Conservation (phyloP, 2,329 filamentous ascomycete genomes). For the Claviceps quebecensis region DNA sequence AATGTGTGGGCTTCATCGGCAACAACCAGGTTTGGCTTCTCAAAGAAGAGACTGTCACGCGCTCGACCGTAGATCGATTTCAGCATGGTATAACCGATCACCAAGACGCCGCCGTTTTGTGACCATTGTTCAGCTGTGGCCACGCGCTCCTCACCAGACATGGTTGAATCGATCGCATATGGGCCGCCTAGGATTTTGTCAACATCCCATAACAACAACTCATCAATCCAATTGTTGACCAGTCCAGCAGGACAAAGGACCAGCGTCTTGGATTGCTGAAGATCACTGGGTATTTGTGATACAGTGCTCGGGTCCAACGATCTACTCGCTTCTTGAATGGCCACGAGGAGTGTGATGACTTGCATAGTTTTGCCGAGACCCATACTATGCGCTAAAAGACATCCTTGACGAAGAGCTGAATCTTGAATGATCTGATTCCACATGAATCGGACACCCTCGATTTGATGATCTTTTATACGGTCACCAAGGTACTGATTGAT, state of each 20-base stretch:
- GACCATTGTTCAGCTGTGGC: conserved; percentile 44
- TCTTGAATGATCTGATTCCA: conserved; percentile 69
- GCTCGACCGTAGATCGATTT: conserved; percentile 23
- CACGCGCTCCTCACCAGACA: conserved; percentile 24
- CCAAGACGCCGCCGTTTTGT: conserved; percentile 52
- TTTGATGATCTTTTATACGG: conserved; percentile 65
- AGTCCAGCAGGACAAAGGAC: conserved; percentile 64
- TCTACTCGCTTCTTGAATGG: conserved; percentile 50
- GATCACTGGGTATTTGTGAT: conserved; percentile 51
- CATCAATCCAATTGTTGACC: conserved; percentile 71
- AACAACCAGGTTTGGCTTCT: conserved; percentile 57
- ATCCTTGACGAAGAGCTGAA: conserved; percentile 49
- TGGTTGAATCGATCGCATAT: conserved; percentile 36
- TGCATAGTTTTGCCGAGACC: conserved; percentile 90
- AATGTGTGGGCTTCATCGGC: conserved; percentile 75
- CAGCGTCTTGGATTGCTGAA: conserved; percentile 51
- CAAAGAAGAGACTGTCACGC: conserved; percentile 33
- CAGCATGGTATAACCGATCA: conserved; percentile 64
- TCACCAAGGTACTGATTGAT: conserved; percentile 49
- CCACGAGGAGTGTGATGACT: conserved; percentile 67
- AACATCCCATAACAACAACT: conserved; percentile 58
- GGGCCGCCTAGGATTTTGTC: conserved; percentile 38
- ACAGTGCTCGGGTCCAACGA: conserved; percentile 43
- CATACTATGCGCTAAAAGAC: conserved; percentile 79
- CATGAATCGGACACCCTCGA: conserved; percentile 71